Base-by-base conservation (phyloP, 768 basidiomycete genomes). In the Strobilomyces dryophilus region DNA sequence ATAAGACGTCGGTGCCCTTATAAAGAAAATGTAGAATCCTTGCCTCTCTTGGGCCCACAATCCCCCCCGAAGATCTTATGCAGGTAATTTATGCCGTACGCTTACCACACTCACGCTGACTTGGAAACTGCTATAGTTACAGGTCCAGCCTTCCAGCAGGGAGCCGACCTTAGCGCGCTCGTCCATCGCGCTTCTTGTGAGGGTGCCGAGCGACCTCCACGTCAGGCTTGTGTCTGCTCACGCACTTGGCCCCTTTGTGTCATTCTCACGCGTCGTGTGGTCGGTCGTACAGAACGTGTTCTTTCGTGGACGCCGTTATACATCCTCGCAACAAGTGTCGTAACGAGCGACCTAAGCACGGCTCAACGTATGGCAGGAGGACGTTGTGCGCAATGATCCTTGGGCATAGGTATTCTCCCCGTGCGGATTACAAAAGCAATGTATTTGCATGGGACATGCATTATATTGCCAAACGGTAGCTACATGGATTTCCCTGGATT, bases 121-220 rank as follows among this genome's bases (percentile, higher is more conserved):
- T 48, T 43, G 47, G 49, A 35, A 36, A 35, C 43, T 31, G 17
- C 53, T 45, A 29, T 43, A 43, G 35, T 32, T 49, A 37, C 52
- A 71, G 68, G 64, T 60, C 64, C 59, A 68, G 31, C 73, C 75
- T 76, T 56, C 67, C 73, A 73, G 67, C 71, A 67, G 64, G 61
- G 66, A 73, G 73, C 74, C 76, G 72, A 71, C 73, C 75, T 73
- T 69, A 73, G 73, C 76, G 73, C 77, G 73, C 68, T 79, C 76
- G 68, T 82, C 79, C 81, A 84, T 85, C 84, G 82, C 83, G 84
- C 81, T 85, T 86, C 76, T 77, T 77, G 74, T 76, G 71, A 73
- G 79, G 81, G 69, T 80, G 81, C 70, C 69, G 73, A 82, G 66
- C 69, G 72, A 72, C 76, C 73, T 85, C 84, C 39, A 69, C 71